These are phyloP conservation scores for Scutellaria galericulata DNA, from an alignment of 257 asterid genomes.

Conservation along the genomic window DNA sequence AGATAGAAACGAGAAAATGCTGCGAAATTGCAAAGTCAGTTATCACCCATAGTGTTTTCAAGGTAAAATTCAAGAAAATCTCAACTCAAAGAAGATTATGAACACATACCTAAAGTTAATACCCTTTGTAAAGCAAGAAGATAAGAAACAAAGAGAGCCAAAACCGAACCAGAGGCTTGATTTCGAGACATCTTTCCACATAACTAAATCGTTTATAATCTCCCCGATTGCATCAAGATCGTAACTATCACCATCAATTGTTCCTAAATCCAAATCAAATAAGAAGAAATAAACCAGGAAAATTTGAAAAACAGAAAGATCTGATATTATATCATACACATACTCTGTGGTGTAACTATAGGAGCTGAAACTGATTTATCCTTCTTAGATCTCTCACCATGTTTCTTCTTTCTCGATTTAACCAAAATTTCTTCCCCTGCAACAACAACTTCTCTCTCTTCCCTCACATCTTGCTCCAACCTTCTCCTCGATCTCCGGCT, in stretches of 20 bases:
- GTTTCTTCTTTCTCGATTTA: conserved; percentile 75
- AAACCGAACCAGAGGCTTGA: conserved; percentile 99
- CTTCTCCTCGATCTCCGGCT: conserved; percentile 62
- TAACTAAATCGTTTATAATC: conserved; percentile 61
- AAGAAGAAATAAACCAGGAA: neutral
- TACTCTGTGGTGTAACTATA: conserved; percentile 58
- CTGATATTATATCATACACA: conserved; percentile 1
- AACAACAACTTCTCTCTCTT: conserved; percentile 60
- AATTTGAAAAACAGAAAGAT: neutral
- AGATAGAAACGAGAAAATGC: conserved; percentile 79
- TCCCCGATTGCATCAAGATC: conserved; percentile 59
- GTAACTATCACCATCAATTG: conserved; percentile 47
- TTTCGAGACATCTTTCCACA: conserved; percentile 95
- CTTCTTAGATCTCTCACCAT: conserved; percentile 54
- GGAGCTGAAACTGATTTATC: conserved; percentile 52
- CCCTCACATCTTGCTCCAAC: conserved; percentile 70
- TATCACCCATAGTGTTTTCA: neutral
- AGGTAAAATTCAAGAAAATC: neutral
- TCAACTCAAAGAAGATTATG: neutral
- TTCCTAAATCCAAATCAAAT: conserved; percentile 36
- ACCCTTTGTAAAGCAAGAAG: conserved; percentile 77
- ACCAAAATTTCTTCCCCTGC: conserved; percentile 58
- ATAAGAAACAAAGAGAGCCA: conserved; percentile 78
- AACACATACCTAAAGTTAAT: conserved; percentile 66
- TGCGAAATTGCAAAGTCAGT: conserved; percentile 54